Evolutionary conservation across 345 rosid genomes (phyloP).

Genomic region (Clausena lansium): DNA sequence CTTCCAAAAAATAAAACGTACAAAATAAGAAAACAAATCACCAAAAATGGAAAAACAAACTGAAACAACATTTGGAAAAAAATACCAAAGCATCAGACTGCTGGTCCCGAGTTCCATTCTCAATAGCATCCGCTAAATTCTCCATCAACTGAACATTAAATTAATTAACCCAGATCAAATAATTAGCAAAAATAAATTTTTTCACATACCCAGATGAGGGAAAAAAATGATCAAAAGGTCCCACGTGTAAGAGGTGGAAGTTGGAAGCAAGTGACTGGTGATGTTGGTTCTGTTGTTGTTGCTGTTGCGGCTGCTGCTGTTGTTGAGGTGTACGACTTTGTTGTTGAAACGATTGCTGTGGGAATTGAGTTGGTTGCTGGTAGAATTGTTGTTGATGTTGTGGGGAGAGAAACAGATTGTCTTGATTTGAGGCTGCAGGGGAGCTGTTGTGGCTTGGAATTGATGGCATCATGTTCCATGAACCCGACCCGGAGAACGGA

Average conservation of each 20-base stretch:
- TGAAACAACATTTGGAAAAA: not conserved
- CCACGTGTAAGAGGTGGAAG: conserved; percentile 70
- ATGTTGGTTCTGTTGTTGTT: conserved; percentile 46
- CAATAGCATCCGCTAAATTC: conserved; percentile 63
- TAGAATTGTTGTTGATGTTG: conserved; percentile 25
- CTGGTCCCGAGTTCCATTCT: conserved; percentile 76
- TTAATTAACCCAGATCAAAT: not conserved
- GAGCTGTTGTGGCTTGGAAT: conserved; percentile 42
- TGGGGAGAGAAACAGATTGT: conserved; percentile 42
- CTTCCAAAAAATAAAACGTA: conserved; percentile 25
- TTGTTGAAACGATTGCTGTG: conserved; percentile 27
- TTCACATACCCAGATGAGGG: not conserved
- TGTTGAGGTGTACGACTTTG: conserved; percentile 34
- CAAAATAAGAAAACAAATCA: not conserved
- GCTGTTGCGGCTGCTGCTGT: conserved; percentile 29
- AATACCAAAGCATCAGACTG: conserved; percentile 75
- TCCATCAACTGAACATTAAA: conserved; percentile 56
- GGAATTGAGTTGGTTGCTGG: conserved; percentile 18
- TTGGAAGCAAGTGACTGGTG: conserved; percentile 93
- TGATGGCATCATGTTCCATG: conserved; percentile 54
- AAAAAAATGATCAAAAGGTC: not conserved
- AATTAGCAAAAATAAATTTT: not conserved
- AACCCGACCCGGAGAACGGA: conserved; percentile 45
- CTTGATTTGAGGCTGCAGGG: conserved; percentile 56
- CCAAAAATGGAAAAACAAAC: not conserved